Base-by-base conservation (phyloP, 2,329 filamentous ascomycete genomes). In the Alternaria consortialis region DNA sequence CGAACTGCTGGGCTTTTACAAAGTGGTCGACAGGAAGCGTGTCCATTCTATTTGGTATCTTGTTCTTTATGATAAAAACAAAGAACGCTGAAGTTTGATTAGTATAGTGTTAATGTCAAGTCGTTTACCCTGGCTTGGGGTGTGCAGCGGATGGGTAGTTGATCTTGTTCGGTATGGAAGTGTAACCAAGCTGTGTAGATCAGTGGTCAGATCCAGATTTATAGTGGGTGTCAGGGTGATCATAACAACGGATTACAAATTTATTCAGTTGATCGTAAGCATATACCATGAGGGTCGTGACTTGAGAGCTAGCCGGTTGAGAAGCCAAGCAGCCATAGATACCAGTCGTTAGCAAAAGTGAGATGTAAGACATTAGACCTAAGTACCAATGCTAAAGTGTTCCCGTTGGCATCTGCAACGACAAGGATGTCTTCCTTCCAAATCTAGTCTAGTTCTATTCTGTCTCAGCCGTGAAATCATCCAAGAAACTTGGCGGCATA, bases 11-110 rank as follows among this genome's bases (percentile, higher is more conserved):
- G 15, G 42, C 17, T 23, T 51, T 70, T 5, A 67, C 63, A 20
- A 64, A 67, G 42, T 66, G 56, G 23, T 70, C 66, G 13, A 51
- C 39, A 9, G 69, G 69, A 15, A 67, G 62, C n/a, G 65, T 46
- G 9, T 65, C 60, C 65, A 67, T 67, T 42, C 20, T 20, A 20
- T 20, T 20, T 2, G 20, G 2, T 20, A 20, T 20, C 20, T 20
- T 20, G 20, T 20, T 20, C 20, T 20, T 20, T 20, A 20, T 2
- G 20, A 20, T 2, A 20, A 20, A 20, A 20, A 20, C 20, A 20
- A 20, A 20, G 20, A 20, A 20, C 20, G 20, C 20, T 20, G 20
- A 20, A 20, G 20, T 2, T 20, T 20, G 20, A 20, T 20, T 20
- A 20, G 20, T 20, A 2, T 20, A 20, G 20, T 2, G 2, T 20